Evolutionary conservation across 139 green algal genomes (phyloP), one percentile per base, ranked within the genome.

Genomic region (Haematococcus sp.): DNA sequence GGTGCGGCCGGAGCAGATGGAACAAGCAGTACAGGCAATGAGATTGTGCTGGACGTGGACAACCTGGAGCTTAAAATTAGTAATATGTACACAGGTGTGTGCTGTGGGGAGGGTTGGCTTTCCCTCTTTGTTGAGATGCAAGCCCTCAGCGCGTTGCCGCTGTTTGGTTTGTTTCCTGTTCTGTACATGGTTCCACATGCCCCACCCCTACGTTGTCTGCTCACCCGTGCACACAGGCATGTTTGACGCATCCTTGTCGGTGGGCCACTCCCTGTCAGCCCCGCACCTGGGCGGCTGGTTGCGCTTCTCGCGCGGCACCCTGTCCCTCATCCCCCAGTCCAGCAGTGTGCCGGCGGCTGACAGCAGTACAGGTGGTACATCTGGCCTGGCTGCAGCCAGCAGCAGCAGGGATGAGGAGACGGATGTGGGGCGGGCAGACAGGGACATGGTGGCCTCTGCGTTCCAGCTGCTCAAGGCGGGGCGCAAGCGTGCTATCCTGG

Each of bases 381-480:
- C 7, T 49, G 40, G 40, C 40, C 40, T 49, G 7, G 28, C 28
- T 20, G 22, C 15, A 61, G 7, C 70, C 2, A 60, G 34, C 56
- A 19, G 65, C 30, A 49, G 40, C 40, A 11, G 40, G 40, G 40
- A 49, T 7, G 40, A 49, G 40, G 40, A 49, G 40, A 7, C 7
- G 40, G 40, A 49, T 11, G 40, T 49, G 40, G 40, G 40, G 40
- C 40, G 40, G 40, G 32, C 51, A 25, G 52, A 88, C 58, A 25
- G 25, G 44, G 80, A 84, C 63, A 40, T 92, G 43, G 89, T 96
- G n/a, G 30, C 68, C 15, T 68, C 73, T 3, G 84, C 85, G 19
- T 96, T 94, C 75, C 64, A 88, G 3, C 78, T 86, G 2, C 82
- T 96, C 28, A 89, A 84, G 64, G 84, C 84, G 4, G 84, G 82